Evolutionary conservation across 2,329 filamentous ascomycete genomes (phyloP), one percentile per base, ranked within the genome.

Genomic region (Hymenoscyphus scutula): DNA sequence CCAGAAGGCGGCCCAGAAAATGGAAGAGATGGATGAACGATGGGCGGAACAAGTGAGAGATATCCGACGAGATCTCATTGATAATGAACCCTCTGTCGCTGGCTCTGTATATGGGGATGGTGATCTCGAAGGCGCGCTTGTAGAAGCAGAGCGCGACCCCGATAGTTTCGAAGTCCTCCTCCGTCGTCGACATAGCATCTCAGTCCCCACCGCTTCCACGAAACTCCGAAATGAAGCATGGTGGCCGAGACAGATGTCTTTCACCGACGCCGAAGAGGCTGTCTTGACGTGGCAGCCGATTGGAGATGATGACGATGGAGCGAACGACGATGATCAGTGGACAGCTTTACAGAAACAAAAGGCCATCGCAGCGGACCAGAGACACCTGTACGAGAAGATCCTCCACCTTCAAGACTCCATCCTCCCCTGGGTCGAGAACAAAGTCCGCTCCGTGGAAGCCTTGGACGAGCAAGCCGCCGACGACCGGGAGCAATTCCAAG

Each of bases 241-340:
- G 62, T 91, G 88, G 84, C 85, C 89, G 1, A 85, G 89, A 1
- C 84, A 89, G 53, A 80, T 93, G 66, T 92, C 89, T 3, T 93
- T 93, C 73, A 87, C 88, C 62, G 82, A 88, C 53, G 90, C 88
- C 1, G 89, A 91, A 75, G 88, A 92, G 64, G 89, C 87, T n/a
- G 77, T 93, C 7, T 77, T 92, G 1, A 79, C 77, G 17, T 92
- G 89, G 89, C 78, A 83, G 5, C 81, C 84, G 56, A 75, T 88
- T 29, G 74, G 79, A 3, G 76, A 78, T 60, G 64, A 81, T 1
- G 65, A 70, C 3, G 74, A 76, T 32, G 78, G 80, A 19, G 74
- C 69, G 11, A 72, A 70, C 11, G 68, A 69, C 6, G 45, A 55
- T 19, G 69, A 74, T 55, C 70, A 74, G 1, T 73, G 68, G 64